Percentiles rank a stretch among this genome's conserved stretches.
Conservation (phyloP, 345 rosid genomes). For the Citrus mangshanensis region DNA sequence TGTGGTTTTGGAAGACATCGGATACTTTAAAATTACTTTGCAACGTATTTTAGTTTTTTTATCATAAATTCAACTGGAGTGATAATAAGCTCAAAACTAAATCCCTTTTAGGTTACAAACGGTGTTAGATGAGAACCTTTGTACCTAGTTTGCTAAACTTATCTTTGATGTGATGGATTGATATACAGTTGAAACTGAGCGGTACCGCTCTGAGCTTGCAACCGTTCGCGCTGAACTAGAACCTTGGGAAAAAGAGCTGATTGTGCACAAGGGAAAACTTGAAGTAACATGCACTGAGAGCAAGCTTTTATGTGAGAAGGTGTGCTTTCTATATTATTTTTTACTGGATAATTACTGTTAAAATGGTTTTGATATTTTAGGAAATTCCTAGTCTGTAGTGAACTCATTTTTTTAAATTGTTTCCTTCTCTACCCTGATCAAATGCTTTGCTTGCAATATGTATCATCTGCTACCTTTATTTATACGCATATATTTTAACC, state of each 20-base stretch:
- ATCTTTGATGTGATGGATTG: slow-evolving; percentile 22
- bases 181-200: slow-evolving; percentile 80
- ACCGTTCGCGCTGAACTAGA: slow-evolving; percentile 81
- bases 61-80: neutral
- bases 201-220: slow-evolving; percentile 68
- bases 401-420: neutral
- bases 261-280: slow-evolving; percentile 84
- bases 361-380: neutral
- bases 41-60: neutral
- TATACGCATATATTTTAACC: neutral
- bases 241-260: slow-evolving; percentile 91
- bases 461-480: neutral
- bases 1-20: neutral
- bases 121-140: neutral
- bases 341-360: neutral
- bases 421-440: neutral
- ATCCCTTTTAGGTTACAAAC: neutral
- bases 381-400: neutral
- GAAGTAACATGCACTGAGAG: slow-evolving; percentile 84
- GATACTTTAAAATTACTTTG: neutral
- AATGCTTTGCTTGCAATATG: neutral
- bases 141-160: slow-evolving; percentile 1
- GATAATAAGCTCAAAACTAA: neutral
- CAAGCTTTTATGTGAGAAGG: slow-evolving; percentile 82
- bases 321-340: slow-evolving; percentile 23